Percentiles rank a stretch among this genome's conserved stretches.
phyloP scores from a whole-genome alignment of 805 yeast species.

The Saturnispora zaruensis region DNA sequence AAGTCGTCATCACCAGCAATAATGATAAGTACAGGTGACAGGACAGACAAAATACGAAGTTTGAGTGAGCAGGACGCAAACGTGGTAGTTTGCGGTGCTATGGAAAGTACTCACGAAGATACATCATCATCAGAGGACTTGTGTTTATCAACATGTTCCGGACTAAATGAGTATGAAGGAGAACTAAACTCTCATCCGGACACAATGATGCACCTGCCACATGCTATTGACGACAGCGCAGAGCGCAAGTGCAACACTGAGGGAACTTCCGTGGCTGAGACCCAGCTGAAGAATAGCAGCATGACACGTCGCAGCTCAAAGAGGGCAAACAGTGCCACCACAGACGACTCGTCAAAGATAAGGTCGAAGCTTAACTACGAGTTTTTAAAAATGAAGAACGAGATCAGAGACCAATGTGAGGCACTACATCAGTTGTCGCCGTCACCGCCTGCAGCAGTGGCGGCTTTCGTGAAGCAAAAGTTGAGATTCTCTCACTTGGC shows the following conservation, averaged over 20 bases:
- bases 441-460: not conserved
- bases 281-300: not conserved
- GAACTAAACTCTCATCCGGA: not conserved
- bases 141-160: not conserved
- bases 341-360: slow-evolving; percentile 23
- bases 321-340: slow-evolving; percentile 1
- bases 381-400: slow-evolving; percentile 3
- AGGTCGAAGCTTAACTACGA: slow-evolving; percentile 18
- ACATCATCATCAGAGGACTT: not conserved
- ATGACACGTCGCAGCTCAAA: not conserved
- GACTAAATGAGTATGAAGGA: not conserved
- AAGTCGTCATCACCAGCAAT: not conserved
- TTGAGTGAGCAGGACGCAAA: not conserved
- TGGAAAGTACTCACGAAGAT: not conserved
- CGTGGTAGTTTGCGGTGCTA: not conserved
- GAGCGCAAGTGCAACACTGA: not conserved
- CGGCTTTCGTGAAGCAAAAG: not conserved
- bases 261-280: not conserved
- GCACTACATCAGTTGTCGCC: not conserved
- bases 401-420: not conserved
- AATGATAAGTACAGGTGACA: not conserved
- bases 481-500: slow-evolving; percentile 13
- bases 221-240: not conserved
- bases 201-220: not conserved
- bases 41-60: not conserved